Conservation (phyloP, 2,329 filamentous ascomycete genomes). For the Ploettnerulaceae sp. region DNA sequence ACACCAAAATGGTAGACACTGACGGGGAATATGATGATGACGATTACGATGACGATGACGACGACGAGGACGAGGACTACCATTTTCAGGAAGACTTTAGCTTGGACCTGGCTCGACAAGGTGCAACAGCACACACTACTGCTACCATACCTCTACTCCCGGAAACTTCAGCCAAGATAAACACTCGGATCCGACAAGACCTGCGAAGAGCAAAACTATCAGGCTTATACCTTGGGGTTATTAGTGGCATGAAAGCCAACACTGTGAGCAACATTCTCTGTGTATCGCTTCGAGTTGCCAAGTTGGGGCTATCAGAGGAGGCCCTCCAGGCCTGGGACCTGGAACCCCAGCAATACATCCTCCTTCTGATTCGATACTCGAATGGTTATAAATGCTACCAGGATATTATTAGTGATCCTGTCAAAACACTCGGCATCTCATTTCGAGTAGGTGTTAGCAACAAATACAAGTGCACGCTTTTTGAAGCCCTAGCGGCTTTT, state of each 20-base stretch:
- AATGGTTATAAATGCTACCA: conserved; percentile 58
- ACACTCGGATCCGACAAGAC: conserved; percentile 51
- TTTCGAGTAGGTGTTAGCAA: conserved; percentile 67
- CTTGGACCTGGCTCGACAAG: background rate
- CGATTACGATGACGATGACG: conserved; percentile 13
- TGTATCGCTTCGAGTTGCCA: conserved; percentile 63
- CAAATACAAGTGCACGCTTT: conserved; percentile 64
- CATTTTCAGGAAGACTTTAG: conserved; percentile 17
- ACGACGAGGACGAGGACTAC: conserved; percentile 21
- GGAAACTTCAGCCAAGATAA: conserved; percentile 14
- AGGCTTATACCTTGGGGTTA: conserved; percentile 66
- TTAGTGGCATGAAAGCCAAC: conserved; percentile 43
- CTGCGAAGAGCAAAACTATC: conserved; percentile 55
- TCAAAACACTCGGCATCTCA: conserved; percentile 39
- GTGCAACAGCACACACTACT: background rate
- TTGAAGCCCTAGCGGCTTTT: conserved; percentile 37
- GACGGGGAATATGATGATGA: conserved; percentile 24
- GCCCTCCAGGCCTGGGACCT: conserved; percentile 75
- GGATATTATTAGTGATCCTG: conserved; percentile 42
- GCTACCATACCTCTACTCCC: conserved; percentile 12
- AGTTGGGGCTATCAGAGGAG: conserved; percentile 69
- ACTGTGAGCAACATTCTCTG: conserved; percentile 50
- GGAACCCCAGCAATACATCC: conserved; percentile 59
- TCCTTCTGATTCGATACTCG: conserved; percentile 64
- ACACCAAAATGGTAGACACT: conserved; percentile 24